Base-by-base conservation (phyloP, 1,139 yeast species). In the Kodamaea derodonti region DNA sequence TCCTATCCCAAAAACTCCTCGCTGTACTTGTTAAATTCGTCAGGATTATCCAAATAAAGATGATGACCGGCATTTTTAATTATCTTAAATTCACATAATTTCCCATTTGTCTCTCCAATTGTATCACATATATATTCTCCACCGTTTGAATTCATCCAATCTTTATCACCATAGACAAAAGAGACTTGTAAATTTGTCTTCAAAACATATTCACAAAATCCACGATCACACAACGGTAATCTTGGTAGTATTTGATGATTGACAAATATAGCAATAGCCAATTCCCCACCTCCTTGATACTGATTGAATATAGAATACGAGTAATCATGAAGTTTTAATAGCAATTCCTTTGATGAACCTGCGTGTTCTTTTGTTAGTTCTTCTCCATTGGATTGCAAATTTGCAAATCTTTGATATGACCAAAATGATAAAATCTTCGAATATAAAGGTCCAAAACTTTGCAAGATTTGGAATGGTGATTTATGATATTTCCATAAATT, bases 121-220 rank as follows among this genome's bases (percentile, higher is more conserved):
- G 56, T 49, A 6, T 62, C 54, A 34, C 46, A 51, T 17, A 68
- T 58, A 39, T 59, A 57, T 35, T 56, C 47, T 1, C 75, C 75
- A 3, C 75, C 75, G 17, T 58, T 57, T 5, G 42, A 32, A 37
- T 69, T 69, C 74, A 68, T 68, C 74, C 74, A 68, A 40, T 68
- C 72, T 29, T 58, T 60, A 9, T 64, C 71, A 1, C 72, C 75
- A 38, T 69, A 69, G 27, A 66, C 33, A 70, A 73, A 65, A 4
- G 60, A 37, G 1, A 58, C 52, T 29, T 51, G 49, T 10, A 65
- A 51, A 3, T 54, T 41, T 15, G 56, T 37, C 3, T 56, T 46
- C 4, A 45, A 41, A 10, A 66, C 40, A 36, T 52, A 59, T 30
- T 63, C 63, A 7, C 56, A 53, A 17, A 68, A 49, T 1, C 70